Conservation (phyloP, 768 basidiomycete species). For the Mycena albidolilacea region DNA sequence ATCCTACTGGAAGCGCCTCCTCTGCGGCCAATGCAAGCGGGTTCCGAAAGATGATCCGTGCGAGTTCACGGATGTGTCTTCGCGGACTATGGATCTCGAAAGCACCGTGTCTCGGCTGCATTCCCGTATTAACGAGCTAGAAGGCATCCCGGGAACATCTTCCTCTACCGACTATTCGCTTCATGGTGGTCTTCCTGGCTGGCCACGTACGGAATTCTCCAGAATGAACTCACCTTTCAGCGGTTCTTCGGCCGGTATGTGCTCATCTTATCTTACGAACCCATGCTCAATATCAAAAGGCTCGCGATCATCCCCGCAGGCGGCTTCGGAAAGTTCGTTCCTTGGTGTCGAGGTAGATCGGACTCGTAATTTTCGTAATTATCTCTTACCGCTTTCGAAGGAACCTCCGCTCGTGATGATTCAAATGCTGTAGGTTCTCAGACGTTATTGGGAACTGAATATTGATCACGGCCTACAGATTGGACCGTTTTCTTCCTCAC, state of each 20-base stretch:
- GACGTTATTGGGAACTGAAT: background rate
- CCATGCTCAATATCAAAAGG: background rate
- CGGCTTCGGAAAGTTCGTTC: constrained; percentile 4
- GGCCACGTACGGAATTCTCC: background rate
- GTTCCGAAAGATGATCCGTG: constrained; percentile 55
- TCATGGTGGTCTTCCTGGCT: constrained; percentile 4
- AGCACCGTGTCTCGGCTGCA: constrained; percentile 54
- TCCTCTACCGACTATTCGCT: constrained; percentile 35
- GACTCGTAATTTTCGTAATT: no score
- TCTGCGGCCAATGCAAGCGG: constrained; percentile 57
- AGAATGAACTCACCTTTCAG: constrained; percentile 20
- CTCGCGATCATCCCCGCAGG: constrained; percentile 11
- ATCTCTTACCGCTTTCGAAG: background rate
- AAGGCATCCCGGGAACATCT: constrained; percentile 29
- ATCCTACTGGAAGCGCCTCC: constrained; percentile 11
- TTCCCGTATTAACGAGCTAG: constrained; percentile 54
- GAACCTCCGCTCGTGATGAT: constrained; percentile 30
- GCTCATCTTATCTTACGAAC: background rate
- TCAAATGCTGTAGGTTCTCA: constrained; percentile 17
- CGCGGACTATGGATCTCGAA: constrained; percentile 55
- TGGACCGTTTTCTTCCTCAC: constrained; percentile 37
- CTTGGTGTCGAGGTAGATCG: constrained; percentile 11
- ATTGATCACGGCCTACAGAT: background rate
- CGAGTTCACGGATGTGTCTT: constrained; percentile 58
- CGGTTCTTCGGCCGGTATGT: constrained; percentile 20